Evolutionary conservation across 352 stramenopile genomes (phyloP).

Genomic region (Blastocystis sp.): DNA sequence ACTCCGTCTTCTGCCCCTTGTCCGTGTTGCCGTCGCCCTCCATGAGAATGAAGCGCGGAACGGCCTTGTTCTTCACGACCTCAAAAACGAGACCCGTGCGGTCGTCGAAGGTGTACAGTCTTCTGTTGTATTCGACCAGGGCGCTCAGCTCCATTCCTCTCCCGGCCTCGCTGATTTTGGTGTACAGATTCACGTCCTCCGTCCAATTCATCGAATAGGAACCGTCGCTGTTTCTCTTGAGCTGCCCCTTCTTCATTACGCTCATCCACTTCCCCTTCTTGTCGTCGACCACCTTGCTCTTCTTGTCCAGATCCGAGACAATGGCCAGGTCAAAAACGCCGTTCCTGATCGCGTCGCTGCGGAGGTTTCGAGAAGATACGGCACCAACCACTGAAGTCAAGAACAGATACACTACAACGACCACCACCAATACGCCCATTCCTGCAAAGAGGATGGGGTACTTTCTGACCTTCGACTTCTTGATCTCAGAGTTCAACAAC

Average conservation of each 20-base stretch:
- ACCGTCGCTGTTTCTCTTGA: conserved; percentile 80
- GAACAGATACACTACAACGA: conserved; percentile 41
- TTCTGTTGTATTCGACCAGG: conserved; percentile 85
- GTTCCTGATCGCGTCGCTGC: neutral
- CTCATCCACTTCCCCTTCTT: conserved; percentile 89
- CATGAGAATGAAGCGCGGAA: conserved; percentile 92
- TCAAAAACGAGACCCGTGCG: conserved; percentile 97
- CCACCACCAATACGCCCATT: neutral
- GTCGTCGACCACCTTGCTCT: conserved; percentile 84
- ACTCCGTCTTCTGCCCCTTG: conserved; percentile 99
- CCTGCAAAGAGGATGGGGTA: neutral
- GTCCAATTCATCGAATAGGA: conserved; percentile 77
- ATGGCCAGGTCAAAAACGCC: conserved; percentile 78
- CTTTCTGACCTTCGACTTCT: neutral
- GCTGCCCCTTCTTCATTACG: conserved; percentile 86
- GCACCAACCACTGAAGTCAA: conserved; percentile 4
- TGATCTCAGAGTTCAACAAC: neutral
- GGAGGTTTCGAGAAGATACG: neutral
- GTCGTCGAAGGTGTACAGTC: conserved; percentile 95
- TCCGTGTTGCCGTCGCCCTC: conserved; percentile 91
- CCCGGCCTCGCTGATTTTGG: conserved; percentile 89
- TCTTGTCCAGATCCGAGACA: conserved; percentile 93
- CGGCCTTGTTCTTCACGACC: conserved; percentile 83
- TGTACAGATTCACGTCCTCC: conserved; percentile 77
- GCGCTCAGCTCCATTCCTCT: conserved; percentile 93